Evolutionary conservation across 352 stramenopile species (phyloP), one percentile per base, ranked within the genome.

Genomic region (Phytophthora tubulina): DNA sequence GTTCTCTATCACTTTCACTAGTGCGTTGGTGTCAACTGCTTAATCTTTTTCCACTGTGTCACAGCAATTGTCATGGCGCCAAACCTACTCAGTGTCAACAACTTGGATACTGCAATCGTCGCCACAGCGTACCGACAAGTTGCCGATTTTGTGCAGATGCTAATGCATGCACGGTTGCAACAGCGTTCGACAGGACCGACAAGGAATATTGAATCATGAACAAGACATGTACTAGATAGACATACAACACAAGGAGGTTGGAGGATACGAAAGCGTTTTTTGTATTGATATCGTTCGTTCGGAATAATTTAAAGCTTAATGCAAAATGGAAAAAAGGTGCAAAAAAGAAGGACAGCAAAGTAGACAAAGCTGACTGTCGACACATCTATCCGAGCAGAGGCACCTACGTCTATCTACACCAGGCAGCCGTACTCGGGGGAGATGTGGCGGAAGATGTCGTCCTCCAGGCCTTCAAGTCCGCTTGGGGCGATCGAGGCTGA

Each of bases 391-490:
- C 32, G 35, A 72, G 42, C 30, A 59, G 15, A 63, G 15, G 31
- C 31, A 32, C 31, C 53, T 60, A 44, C 15, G 14, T 41, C 42
- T 11, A 42, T 41, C 77, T 80, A 95, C 46, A 93, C 86, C 13
- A 96, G 76, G 48, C 86, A 96, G 42, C 88, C 88, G 59, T 93
- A 96, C 62, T 94, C 86, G 6, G 88, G 86, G 3, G 88, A 95
- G 56, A 95, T 94, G 49, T 95, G 88, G 44, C 91, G 79, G 59
- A 95, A 95, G 49, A 95, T 88, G 61, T 94, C 86, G 61, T 95
- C 88, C 15, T 92, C 84, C 3, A 84, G 48, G 1, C 61, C 70
- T 30, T 85, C 78, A 30, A 77, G 52, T 50, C 75, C 71, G 44
- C 31, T 63, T 32, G 56, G 38, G 7, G 50, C 45, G 3, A 48